These are phyloP conservation scores for Penicillium longicatenatum DNA, from an alignment of 495 filamentous ascomycete genomes.

Conservation along the genomic window DNA sequence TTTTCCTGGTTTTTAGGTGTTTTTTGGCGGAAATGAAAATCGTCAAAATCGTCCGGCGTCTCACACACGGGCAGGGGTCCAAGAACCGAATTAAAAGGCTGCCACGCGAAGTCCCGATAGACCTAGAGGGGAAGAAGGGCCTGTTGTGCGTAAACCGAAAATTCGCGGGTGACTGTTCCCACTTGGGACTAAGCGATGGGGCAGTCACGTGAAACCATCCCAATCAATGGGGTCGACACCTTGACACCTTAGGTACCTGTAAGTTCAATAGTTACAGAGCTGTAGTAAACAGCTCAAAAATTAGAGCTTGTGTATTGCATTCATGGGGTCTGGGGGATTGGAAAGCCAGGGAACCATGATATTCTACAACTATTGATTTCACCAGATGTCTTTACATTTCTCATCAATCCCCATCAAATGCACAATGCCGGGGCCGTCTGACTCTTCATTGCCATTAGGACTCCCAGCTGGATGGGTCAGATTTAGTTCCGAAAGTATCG, in stretches of 20 bases:
- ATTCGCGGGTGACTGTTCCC: conserved; percentile 36
- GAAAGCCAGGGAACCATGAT: too few relatives aligned
- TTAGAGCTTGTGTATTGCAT: too few relatives aligned
- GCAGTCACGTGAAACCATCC: conserved; percentile 33
- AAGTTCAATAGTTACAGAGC: too few relatives aligned
- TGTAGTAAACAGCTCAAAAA: too few relatives aligned
- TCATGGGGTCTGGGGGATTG: too few relatives aligned
- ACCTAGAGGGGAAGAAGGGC: conserved; percentile 33
- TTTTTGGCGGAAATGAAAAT: conserved; percentile 3
- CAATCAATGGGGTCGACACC: background rate
- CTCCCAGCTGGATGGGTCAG: conserved; percentile 5
- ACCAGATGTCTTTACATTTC: background rate
- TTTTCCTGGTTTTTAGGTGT: conserved; percentile 5
- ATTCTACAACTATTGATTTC: too few relatives aligned
- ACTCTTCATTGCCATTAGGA: background rate
- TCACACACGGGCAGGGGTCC: conserved; percentile 29
- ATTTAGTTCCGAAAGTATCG: background rate
- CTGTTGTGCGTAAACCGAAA: conserved; percentile 48
- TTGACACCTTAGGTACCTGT: background rate
- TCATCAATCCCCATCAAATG: background rate
- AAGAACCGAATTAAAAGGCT: conserved; percentile 34
- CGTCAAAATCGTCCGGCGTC: conserved; percentile 13
- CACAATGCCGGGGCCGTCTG: background rate
- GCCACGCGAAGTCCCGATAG: conserved; percentile 45
- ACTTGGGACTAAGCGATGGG: conserved; percentile 46